Base-by-base conservation (phyloP, 2,329 filamentous ascomycete genomes). In the Penicillium sp. region DNA sequence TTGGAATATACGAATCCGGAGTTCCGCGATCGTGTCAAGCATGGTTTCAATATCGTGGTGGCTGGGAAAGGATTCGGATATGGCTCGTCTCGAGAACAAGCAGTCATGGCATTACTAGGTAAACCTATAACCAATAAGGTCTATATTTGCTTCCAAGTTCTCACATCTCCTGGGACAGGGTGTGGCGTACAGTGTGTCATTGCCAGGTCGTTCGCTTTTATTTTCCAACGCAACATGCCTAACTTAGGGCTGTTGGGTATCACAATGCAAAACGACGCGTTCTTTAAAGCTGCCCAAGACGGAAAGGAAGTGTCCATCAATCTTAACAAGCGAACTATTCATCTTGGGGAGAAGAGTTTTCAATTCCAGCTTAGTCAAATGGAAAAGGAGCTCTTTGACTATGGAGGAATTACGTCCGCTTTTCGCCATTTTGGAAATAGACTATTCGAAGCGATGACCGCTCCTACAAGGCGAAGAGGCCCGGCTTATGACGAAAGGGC, bases 51-150 rank as follows among this genome's bases (percentile, higher is more conserved):
- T 14, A 55, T 76, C n/a, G 61, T 75, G 8, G 72, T 77, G 0
- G 74, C 72, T 0, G 72, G 72, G 0, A 67, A 71, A 38, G 70
- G 64, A 0, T 77, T 77, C 51, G 74, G 74, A 1, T 69, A 67
- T 41, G 74, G 74, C 6, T 74, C 72, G 0, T 74, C 69, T 8
- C 66, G 74, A 0, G 68, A 75, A 52, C 61, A 74, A 26, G 74
- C 74, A 1, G 68, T 72, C 2, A 63, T 57, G 37, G 70, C 71
- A 6, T 9, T 26, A 9, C 9, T 26, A 9, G 24, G 24, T 26
- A 26, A 34, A 41, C 20, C 7, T 11, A 10, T 10, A 10, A 13
- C 26, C 9, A 10, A 13, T 13, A 10, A 28, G 23, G 6, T 24
- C 8, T 4, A 20, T 11, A 24, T 14, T 34, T 16, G 5, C 31